A percentile compares a stretch with the other conserved stretches of the same genome.
Evolutionary conservation across 2,329 filamentous ascomycete species (phyloP).

Genomic region (Alternaria sp.): DNA sequence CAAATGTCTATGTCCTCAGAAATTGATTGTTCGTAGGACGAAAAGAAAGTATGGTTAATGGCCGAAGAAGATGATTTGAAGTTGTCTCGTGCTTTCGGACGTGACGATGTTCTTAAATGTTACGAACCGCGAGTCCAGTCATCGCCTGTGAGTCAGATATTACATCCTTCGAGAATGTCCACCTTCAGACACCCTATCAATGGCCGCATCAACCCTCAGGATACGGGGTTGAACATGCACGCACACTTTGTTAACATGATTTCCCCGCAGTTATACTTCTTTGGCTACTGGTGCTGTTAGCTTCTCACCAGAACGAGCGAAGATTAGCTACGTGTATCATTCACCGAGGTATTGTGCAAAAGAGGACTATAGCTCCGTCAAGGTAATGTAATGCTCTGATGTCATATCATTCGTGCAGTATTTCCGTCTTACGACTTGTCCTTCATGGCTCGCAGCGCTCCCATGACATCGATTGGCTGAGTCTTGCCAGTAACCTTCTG

Average conservation of each 20-base stretch:
- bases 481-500: slow-evolving; percentile 84
- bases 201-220: background rate
- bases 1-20: background rate
- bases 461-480: slow-evolving; percentile 84
- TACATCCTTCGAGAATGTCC: background rate
- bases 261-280: background rate
- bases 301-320: background rate
- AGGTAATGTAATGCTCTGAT: background rate
- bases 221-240: background rate
- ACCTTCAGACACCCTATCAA: background rate
- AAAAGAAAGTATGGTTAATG: background rate
- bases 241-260: background rate
- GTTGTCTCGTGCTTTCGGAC: background rate
- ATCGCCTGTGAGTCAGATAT: background rate
- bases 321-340: background rate
- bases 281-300: background rate
- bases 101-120: background rate
- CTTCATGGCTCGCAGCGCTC: slow-evolving; percentile 87
- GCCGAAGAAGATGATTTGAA: background rate
- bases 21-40: background rate
- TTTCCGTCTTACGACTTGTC: slow-evolving; percentile 55
- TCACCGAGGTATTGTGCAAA: background rate
- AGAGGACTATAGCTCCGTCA: too few relatives aligned
- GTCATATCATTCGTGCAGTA: background rate
- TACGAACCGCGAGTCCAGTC: background rate